Conservation (phyloP, 1,284 basidiomycete genomes). For the Tremellales sp. region DNA sequence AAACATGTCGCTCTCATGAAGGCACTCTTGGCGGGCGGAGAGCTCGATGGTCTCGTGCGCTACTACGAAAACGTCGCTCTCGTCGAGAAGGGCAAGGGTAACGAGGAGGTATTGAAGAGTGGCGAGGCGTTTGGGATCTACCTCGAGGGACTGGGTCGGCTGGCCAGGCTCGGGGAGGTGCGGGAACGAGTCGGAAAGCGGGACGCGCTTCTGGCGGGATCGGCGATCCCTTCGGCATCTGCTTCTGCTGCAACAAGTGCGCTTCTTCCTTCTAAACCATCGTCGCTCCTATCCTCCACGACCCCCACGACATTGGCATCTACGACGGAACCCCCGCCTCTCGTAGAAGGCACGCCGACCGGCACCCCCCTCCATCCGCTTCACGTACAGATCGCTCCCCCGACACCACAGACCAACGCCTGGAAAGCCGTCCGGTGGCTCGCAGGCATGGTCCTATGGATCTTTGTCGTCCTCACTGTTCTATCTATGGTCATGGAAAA, state of each 20-base stretch:
- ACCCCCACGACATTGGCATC: constrained; percentile 2
- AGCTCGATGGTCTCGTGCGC: constrained; percentile 27
- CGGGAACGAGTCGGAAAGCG: constrained; percentile 26
- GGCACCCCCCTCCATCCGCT: constrained; percentile 43
- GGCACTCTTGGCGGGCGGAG: constrained; percentile 33
- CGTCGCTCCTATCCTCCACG: constrained; percentile 1
- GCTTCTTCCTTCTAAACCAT: constrained; percentile 25
- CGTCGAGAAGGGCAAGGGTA: constrained; percentile 1
- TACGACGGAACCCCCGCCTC: background rate
- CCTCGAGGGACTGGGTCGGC: constrained; percentile 26
- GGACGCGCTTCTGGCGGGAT: constrained; percentile 20
- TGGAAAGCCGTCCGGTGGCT: constrained; percentile 36
- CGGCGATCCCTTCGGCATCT: constrained; percentile 7
- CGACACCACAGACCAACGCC: constrained; percentile 28
- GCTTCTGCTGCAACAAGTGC: constrained; percentile 32
- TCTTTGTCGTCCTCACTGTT: constrained; percentile 63
- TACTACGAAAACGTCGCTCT: constrained; percentile 43
- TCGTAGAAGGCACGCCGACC: constrained; percentile 8
- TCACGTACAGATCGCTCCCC: constrained; percentile 43
- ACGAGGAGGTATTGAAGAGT: constrained; percentile 26
- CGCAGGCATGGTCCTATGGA: constrained; percentile 35
- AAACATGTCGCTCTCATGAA: constrained; percentile 35
- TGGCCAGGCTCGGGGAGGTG: constrained; percentile 33
- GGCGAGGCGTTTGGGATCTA: constrained; percentile 37
- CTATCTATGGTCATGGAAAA: constrained; percentile 86